These are phyloP conservation scores for Russula earlei DNA, from an alignment of 768 basidiomycete species.

Conservation along the genomic window DNA sequence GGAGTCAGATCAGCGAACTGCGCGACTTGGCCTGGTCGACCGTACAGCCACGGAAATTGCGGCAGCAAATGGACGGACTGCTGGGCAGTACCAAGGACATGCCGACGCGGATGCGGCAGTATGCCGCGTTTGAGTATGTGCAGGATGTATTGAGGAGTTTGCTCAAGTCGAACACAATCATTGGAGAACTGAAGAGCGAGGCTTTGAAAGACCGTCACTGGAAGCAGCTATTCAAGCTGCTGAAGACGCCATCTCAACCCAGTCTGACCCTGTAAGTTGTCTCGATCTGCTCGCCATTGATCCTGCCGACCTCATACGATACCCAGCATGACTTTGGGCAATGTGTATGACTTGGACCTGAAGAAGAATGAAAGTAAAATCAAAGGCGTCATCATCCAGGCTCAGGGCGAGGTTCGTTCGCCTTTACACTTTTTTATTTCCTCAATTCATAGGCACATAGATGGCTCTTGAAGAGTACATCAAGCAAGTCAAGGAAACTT, in stretches of 20 bases:
- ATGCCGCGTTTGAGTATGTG: constrained; percentile 96
- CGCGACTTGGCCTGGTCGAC: constrained; percentile 85
- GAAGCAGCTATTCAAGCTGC: constrained; percentile 90
- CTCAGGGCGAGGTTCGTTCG: constrained; percentile 79
- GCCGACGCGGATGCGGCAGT: constrained; percentile 98
- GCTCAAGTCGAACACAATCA: constrained; percentile 80
- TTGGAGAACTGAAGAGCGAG: constrained; percentile 95
- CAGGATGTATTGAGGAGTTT: constrained; percentile 81
- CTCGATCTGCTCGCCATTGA: neutral
- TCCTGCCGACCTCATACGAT: constrained; percentile 10
- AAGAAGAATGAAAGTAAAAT: constrained; percentile 86
- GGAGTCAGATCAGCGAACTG: constrained; percentile 86
- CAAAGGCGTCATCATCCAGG: constrained; percentile 93
- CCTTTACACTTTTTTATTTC: constrained; percentile 14
- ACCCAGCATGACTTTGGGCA: constrained; percentile 86
- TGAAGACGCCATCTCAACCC: constrained; percentile 66
- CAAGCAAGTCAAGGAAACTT: constrained; percentile 92
- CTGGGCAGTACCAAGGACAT: constrained; percentile 94
- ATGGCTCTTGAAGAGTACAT: constrained; percentile 96
- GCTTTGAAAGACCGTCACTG: constrained; percentile 96
- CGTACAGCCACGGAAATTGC: constrained; percentile 88
- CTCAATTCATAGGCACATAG: constrained; percentile 36
- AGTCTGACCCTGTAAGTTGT: constrained; percentile 58
- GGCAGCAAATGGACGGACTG: constrained; percentile 88
- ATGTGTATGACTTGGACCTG: constrained; percentile 94